phyloP scores from a whole-genome alignment of 805 yeast species.

The Priceomyces castillae region DNA sequence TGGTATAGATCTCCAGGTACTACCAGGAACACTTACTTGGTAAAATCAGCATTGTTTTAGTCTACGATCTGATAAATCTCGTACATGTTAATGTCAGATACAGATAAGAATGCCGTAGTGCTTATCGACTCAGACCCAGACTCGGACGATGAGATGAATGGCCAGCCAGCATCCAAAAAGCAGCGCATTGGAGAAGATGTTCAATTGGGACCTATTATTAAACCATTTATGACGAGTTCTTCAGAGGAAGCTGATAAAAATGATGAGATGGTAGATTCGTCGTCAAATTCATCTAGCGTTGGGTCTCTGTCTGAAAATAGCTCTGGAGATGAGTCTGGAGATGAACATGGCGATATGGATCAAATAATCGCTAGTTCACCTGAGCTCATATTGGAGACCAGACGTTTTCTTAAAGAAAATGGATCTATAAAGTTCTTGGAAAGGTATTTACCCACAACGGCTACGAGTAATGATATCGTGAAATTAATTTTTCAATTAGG shows the following conservation, averaged over 20 bases:
- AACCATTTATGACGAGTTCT: constrained; percentile 5
- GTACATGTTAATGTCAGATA: not conserved
- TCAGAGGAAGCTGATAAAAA: not conserved
- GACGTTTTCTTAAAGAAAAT: constrained; percentile 50
- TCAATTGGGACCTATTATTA: not conserved
- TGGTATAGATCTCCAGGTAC: too few species aligned
- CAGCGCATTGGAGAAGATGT: constrained; percentile 3
- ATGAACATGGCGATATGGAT: not conserved
- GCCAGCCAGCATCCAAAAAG: constrained; percentile 7
- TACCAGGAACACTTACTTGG: too few species aligned
- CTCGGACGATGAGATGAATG: constrained; percentile 5
- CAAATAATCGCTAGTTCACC: constrained; percentile 6
- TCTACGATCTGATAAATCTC: too few species aligned
- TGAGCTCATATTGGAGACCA: constrained; percentile 20
- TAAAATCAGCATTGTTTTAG: too few species aligned
- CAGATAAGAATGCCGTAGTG: constrained; percentile 18
- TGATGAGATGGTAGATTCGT: not conserved
- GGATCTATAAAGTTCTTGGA: constrained; percentile 64
- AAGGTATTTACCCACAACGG: constrained; percentile 57
- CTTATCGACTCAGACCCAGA: constrained; percentile 16
- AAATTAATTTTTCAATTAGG: constrained; percentile 63
- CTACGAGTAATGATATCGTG: constrained; percentile 56
- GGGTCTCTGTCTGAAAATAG: not conserved
- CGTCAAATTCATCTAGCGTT: not conserved
- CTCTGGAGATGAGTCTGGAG: not conserved